A percentile compares a stretch with the other conserved stretches of the same genome.
These are phyloP conservation scores for Scedosporium aurantiacum DNA, from an alignment of 2,329 filamentous ascomycete species.

Conservation along the genomic window DNA sequence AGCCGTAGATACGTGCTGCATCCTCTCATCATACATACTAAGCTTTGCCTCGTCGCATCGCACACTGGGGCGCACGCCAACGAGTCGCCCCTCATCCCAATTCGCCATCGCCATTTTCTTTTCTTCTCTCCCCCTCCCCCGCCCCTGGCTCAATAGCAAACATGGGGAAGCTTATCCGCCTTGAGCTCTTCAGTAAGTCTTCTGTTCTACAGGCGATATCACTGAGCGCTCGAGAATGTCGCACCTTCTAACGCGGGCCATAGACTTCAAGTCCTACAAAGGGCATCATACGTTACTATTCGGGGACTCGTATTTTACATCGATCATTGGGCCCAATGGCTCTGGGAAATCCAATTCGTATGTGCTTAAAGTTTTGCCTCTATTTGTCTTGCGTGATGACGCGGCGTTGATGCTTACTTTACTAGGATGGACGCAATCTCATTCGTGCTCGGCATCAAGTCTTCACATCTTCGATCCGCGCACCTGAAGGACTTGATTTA, in stretches of 20 bases:
- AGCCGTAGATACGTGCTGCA: neutral
- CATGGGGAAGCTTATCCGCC: conserved; percentile 93
- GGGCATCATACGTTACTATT: conserved; percentile 90
- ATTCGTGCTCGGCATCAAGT: conserved; percentile 97
- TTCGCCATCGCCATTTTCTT: neutral
- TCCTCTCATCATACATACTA: neutral
- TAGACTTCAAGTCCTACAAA: conserved; percentile 99
- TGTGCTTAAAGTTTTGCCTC: conserved; percentile 17
- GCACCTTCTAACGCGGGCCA: conserved; percentile 9
- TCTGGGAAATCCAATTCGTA: conserved; percentile 98
- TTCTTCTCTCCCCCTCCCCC: neutral
- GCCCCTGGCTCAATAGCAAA: conserved; percentile 23
- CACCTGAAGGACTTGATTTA: conserved; percentile 94
- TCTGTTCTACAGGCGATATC: neutral
- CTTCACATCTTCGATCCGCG: conserved; percentile 88
- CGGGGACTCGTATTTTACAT: conserved; percentile 97
- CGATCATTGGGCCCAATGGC: conserved; percentile 98
- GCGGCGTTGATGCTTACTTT: conserved; percentile 6
- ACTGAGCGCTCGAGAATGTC: neutral
- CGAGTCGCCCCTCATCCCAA: neutral
- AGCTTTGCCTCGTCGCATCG: neutral
- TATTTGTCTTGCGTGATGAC: conserved; percentile 2
- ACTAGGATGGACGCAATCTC: conserved; percentile 95
- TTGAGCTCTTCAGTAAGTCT: conserved; percentile 80
- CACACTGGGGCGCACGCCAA: too few species aligned